Conservation (phyloP, 345 rosid genomes). For the Populus ilicifolia region DNA sequence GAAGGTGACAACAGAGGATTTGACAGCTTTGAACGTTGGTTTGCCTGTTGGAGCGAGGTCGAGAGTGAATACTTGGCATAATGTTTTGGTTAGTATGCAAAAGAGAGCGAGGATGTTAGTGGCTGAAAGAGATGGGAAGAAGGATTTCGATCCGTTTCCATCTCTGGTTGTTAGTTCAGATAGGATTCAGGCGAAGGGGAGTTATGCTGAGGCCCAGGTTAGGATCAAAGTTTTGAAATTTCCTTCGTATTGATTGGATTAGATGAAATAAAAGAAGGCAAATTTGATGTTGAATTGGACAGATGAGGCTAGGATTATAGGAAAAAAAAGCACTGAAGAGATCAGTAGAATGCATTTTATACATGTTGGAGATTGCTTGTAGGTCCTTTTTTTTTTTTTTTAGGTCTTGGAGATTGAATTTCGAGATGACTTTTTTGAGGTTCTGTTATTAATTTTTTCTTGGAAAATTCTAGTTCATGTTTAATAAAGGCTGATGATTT, state of each 20-base stretch:
- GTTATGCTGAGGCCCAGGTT: conserved; percentile 93
- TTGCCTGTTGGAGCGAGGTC: conserved; percentile 57
- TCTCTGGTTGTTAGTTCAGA: conserved; percentile 56
- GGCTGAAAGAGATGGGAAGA: conserved; percentile 57
- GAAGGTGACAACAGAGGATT: conserved; percentile 63
- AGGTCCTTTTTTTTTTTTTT: background rate
- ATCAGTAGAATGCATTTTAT: background rate
- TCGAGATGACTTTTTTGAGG: background rate
- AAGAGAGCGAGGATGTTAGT: conserved; percentile 69
- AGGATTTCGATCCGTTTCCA: conserved; percentile 70
- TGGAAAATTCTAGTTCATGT: background rate
- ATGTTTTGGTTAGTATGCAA: conserved; percentile 83
- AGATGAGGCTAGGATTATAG: background rate
- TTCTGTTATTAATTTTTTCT: too few relatives aligned
- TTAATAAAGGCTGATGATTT: background rate
- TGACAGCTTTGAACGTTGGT: conserved; percentile 66
- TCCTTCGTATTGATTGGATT: background rate
- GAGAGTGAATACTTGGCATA: conserved; percentile 90
- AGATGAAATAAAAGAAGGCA: background rate
- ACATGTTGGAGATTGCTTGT: background rate
- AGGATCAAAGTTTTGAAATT: background rate
- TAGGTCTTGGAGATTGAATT: background rate
- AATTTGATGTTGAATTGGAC: background rate
- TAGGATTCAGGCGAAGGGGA: conserved; percentile 72
- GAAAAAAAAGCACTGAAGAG: background rate